Conservation (phyloP, 1,284 basidiomycete genomes). For the Microbotryum saponariae region DNA sequence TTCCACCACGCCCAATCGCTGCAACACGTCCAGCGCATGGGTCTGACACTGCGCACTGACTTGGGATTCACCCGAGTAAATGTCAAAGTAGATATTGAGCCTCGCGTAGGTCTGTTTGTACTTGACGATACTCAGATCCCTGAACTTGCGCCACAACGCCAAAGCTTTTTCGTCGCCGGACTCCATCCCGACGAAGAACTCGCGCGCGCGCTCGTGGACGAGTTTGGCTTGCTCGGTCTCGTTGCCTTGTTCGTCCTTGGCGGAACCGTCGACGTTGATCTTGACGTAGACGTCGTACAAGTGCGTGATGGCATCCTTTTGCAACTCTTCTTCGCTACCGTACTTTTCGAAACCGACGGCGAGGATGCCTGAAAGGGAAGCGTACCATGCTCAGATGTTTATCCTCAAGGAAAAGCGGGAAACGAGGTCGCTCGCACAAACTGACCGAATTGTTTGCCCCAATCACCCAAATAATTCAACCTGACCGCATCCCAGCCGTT, state of each 20-base stretch:
- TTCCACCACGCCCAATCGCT: constrained; percentile 48
- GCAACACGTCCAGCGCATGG: constrained; percentile 56
- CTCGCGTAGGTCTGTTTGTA: constrained; percentile 84
- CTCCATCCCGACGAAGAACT: constrained; percentile 95
- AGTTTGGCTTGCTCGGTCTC: constrained; percentile 37
- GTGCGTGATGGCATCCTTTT: constrained; percentile 87
- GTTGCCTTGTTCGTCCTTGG: constrained; percentile 38
- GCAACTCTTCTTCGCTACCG: constrained; percentile 73
- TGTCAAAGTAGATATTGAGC: constrained; percentile 86
- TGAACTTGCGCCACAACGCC: constrained; percentile 85
- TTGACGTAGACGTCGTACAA: constrained; percentile 91
- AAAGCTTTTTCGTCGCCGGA: constrained; percentile 78
- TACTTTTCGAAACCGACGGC: constrained; percentile 88
- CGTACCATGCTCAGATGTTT: background rate
- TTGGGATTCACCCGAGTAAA: constrained; percentile 87
- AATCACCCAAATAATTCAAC: constrained; percentile 70
- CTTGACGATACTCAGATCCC: constrained; percentile 82
- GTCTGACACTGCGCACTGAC: constrained; percentile 74
- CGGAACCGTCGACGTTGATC: constrained; percentile 71
- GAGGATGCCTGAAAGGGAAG: constrained; percentile 65
- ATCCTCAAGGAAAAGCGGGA: constrained; percentile 61
- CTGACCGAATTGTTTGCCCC: constrained; percentile 47
- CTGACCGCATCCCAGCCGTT: constrained; percentile 86
- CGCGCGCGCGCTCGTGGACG: constrained; percentile 75
- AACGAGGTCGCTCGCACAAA: background rate